Evolutionary conservation across 441 rosid species (phyloP), one percentile per base, ranked within the genome.

Genomic region (Brassica balearica): DNA sequence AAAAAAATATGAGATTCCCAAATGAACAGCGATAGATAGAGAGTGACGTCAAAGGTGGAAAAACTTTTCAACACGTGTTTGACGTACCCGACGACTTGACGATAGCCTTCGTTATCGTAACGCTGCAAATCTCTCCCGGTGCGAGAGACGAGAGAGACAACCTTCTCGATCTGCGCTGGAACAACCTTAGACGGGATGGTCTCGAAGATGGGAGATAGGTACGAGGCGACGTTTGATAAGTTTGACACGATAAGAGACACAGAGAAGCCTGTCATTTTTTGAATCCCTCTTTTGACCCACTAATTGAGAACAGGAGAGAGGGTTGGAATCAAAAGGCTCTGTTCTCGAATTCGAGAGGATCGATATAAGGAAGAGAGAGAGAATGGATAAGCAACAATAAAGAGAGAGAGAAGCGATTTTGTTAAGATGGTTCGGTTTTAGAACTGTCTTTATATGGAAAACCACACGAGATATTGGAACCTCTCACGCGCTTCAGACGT

Each of bases 71-170:
- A 46, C 53, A 46, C 53, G 53, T 46, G 41, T 11, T 46, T 46
- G 53, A 46, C 80, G 61, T 63, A 91, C 96, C 96, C 96, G 27
- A 88, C 96, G 80, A 91, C 96, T 79, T 84, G 92, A 74, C 96
- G 90, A 36, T 60, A 85, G 3, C 92, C 96, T 3, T 71, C 22
- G 65, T 32, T 51, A 8, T 87, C 80, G 79, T 89, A 91, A 27
- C 93, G 89, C 76, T 91, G 96, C 60, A 86, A 76, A 48, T 84
- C 85, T 46, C 95, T 79, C 6, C 95, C 93, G 65, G 93, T 85
- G 8, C 95, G 88, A 15, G 92, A 84, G 73, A 86, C 84, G 75
- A 82, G 66, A 81, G 88, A 64, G 60, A 83, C 85, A 78, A 84
- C 81, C 36, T 84, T 84, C 17, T 82, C 88, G 61, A 84, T 61